Evolutionary conservation across 345 rosid genomes (phyloP), one percentile per base, ranked within the genome.

Genomic region (Stellera chamaejasme): DNA sequence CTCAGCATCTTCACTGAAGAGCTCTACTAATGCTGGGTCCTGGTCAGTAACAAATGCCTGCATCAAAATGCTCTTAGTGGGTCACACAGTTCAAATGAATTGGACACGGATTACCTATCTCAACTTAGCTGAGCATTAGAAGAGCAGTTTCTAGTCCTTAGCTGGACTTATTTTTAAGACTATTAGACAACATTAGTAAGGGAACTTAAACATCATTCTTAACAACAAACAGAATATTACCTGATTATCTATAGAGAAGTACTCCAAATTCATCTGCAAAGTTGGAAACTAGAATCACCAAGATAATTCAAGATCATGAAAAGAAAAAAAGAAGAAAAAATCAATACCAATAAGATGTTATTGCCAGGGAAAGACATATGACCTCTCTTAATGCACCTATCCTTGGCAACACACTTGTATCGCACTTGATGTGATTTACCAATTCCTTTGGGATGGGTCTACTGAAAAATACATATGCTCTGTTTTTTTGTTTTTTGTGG

Each of bases 301-400:
- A 16, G 42, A 32, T 8, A 32, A 8, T 32, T 39, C 36, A 13
- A 11, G 41, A 10, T 11, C 11, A 23, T 6, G 11, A 52, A 49
- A 54, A 28, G 32, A 43, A 12, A 39, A 13, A 14, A n/a, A 52
- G 56, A 39, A 27, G 15, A 13, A 27, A 7, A 19, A 64, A 19
- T 43, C 19, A 66, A 13, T 10, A 25, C 32, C 13, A 61, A 19
- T 19, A 19, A 19, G 23, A 19, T 19, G 23, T 19, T 19, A 19
- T 1, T 19, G 23, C 23, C 23, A 11, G 45, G 48, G 59, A 27
- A 61, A 11, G 25, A 55, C 54, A 60, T 57, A n/a, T 48, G 36
- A 90, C 97, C 97, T 92, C 98, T 82, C 98, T 69, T 58, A 92
- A 74, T 25, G 93, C 98, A 64, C 88, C 93, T 15, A 92, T 80